Evolutionary conservation across 2,329 filamentous ascomycete species (phyloP), one percentile per base, ranked within the genome.

Genomic region (Penicillium corylophilum): DNA sequence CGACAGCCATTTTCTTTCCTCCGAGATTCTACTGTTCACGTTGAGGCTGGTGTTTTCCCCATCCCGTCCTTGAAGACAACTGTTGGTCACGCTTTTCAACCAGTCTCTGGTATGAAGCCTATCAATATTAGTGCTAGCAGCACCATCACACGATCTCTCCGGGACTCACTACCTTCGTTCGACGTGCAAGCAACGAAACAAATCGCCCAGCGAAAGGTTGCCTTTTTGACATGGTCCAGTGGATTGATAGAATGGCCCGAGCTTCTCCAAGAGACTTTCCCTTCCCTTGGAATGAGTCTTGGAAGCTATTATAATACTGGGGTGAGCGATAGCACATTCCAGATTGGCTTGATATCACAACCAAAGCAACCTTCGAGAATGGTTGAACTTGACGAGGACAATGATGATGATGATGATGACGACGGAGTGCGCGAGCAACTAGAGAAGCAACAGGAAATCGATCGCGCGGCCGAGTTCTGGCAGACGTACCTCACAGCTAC

Each of bases 191-290:
- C 70, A 13, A 55, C 61, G 13, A 71, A 68, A 47, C 54, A 62
- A 46, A 54, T 75, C 12, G 66, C 68, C 1, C 18, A 58, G 5
- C 55, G 57, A 22, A 70, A 71, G 29, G 45, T 66, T 20, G 68
- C 63, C 2, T 66, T 67, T 44, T 62, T 66, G 36, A 64, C 66
- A 20, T 74, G 70, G 71, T 65, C 66, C 4, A 74, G 68, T 53
- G 73, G 73, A n/a, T 53, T 62, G n/a, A 44, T 69, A 22, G 23
- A 41, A 1, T 75, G 72, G 72, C 72, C 73, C 10, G 57, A 57
- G 29, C 47, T 54, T 7, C 35, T 71, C 7, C 55, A 68, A 15
- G 54, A 56, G 7, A 60, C 62, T 5, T 55, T 67, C 45, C 51
- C 56, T 38, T 51, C 53, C 20, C 48, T 70, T 20, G 64, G 63